Percentiles rank a stretch among this genome's conserved stretches.
Conservation (phyloP, 805 yeast genomes). For the Hanseniaspora mollemarum region DNA sequence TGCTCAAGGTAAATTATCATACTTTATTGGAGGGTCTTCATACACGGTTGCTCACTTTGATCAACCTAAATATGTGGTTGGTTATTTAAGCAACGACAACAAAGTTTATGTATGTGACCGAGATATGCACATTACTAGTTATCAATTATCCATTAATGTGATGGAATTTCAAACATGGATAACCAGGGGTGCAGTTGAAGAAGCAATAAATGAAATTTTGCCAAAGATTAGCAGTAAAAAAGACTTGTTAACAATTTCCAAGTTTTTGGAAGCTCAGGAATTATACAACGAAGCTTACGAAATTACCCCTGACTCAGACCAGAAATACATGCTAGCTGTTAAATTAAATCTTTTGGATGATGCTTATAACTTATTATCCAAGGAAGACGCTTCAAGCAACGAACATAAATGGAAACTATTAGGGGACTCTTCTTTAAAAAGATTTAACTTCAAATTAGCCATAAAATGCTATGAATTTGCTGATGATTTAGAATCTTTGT, state of each 20-base stretch:
- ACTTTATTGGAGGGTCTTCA: slow-evolving; percentile 86
- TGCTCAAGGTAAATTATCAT: slow-evolving; percentile 73
- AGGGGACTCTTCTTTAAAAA: slow-evolving; percentile 73
- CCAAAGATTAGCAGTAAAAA: slow-evolving; percentile 49
- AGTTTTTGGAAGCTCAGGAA: slow-evolving; percentile 91
- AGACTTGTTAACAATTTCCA: slow-evolving; percentile 66
- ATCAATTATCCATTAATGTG: slow-evolving; percentile 71
- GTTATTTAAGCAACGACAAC: slow-evolving; percentile 83
- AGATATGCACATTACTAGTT: slow-evolving; percentile 70
- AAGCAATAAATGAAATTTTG: slow-evolving; percentile 49
- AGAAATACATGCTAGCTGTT: slow-evolving; percentile 80
- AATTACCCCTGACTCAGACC: slow-evolving; percentile 77
- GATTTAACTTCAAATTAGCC: slow-evolving; percentile 75
- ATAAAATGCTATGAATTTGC: slow-evolving; percentile 68
- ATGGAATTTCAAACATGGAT: slow-evolving; percentile 93
- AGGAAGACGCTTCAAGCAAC: slow-evolving; percentile 31
- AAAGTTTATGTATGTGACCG: slow-evolving; percentile 85
- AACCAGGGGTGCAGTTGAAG: slow-evolving; percentile 85
- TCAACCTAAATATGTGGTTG: slow-evolving; percentile 71
- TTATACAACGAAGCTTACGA: slow-evolving; percentile 70
- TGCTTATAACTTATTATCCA: slow-evolving; percentile 57
- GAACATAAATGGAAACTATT: slow-evolving; percentile 80
- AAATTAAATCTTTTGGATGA: slow-evolving; percentile 57
- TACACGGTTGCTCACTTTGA: slow-evolving; percentile 90
- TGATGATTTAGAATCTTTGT: slow-evolving; percentile 67